Evolutionary conservation across 768 basidiomycete genomes (phyloP).

Genomic region (Boletales sp.): DNA sequence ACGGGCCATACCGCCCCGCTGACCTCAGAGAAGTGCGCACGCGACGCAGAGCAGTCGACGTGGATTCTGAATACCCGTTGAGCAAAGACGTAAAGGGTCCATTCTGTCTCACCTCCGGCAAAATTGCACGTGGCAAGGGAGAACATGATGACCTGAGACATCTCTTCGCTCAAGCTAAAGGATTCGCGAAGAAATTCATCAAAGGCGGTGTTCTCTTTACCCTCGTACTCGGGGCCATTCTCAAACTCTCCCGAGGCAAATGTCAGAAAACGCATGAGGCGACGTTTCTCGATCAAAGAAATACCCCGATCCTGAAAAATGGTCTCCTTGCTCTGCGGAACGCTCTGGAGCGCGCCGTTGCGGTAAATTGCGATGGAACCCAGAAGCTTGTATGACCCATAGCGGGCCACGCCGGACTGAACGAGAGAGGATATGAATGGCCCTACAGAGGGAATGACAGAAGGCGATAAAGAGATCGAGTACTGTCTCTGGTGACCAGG

Average conservation of each 20-base stretch:
- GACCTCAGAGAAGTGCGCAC: slow-evolving; percentile 73
- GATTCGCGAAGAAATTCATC: slow-evolving; percentile 56
- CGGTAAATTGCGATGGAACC: slow-evolving; percentile 65
- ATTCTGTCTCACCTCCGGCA: slow-evolving; percentile 45
- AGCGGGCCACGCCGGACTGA: slow-evolving; percentile 80
- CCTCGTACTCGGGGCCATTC: slow-evolving; percentile 51
- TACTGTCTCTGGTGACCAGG: slow-evolving; percentile 68
- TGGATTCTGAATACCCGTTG: slow-evolving; percentile 50
- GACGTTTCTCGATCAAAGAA: slow-evolving; percentile 77
- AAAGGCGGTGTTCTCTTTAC: slow-evolving; percentile 55
- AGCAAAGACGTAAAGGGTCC: neutral
- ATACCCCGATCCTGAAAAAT: slow-evolving; percentile 85
- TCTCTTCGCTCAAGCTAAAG: slow-evolving; percentile 60
- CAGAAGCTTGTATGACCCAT: slow-evolving; percentile 86
- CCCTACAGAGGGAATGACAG: slow-evolving; percentile 76
- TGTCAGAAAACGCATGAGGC: slow-evolving; percentile 88
- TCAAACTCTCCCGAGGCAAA: slow-evolving; percentile 80
- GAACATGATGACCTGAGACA: slow-evolving; percentile 63
- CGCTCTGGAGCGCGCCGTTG: slow-evolving; percentile 47
- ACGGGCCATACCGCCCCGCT: slow-evolving; percentile 80
- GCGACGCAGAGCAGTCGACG: slow-evolving; percentile 62
- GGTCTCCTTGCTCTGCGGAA: slow-evolving; percentile 90
- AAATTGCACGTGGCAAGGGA: slow-evolving; percentile 71
- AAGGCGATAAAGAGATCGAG: slow-evolving; percentile 80
- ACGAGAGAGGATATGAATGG: slow-evolving; percentile 76